Base-by-base conservation (phyloP, 176 grass and related monocot genomes). In the Carex cristatella region DNA sequence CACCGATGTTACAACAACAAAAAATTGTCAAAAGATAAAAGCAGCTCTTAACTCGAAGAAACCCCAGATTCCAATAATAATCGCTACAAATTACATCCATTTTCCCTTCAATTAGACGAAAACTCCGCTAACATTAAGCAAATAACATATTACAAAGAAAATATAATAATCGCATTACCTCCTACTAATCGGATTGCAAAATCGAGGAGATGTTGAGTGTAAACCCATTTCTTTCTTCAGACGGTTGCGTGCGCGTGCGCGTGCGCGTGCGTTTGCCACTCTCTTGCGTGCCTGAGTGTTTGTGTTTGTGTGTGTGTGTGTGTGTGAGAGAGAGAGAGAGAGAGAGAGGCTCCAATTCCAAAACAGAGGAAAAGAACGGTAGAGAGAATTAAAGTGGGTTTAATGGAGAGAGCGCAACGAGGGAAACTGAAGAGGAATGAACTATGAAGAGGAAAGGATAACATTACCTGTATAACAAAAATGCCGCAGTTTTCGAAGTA, bases 171-270 rank as follows among this genome's bases (percentile, higher is more conserved):
- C 19, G 37, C n/a, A 61, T 46, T 86, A 62, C 32, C 10, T 89
- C 61, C 87, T 85, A 78, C 87, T 89, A 69, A 89, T 89, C 16
- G 87, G 83, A 44, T 86, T 86, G 28, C 83, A 76, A 65, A 89
- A 86, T 5, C 84, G 83, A 65, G 87, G 87, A 70, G 87, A 86
- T 16, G 83, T 86, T 13, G 83, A 83, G 9, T 70, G 65, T 60
- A 83, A 69, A 79, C 79, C 84, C 40, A 61, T 70, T 79, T 16
- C 28, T 15, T 31, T 57, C 49, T 28, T 18, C 10, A 74, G 70
- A 74, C 7, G 54, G 31, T 85, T 27, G 35, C 32, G 38, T 49
- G n/a, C 9, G 80, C 28, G 2, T 82, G 19, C 67, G 23, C 23
- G 33, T 42, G 40, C 40, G 40, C 83, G 69, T 74, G 70, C 68